Evolutionary conservation across 78 protist genomes (phyloP), one percentile per base, ranked within the genome.

Genomic region (Dictyostelium purpureum): DNA sequence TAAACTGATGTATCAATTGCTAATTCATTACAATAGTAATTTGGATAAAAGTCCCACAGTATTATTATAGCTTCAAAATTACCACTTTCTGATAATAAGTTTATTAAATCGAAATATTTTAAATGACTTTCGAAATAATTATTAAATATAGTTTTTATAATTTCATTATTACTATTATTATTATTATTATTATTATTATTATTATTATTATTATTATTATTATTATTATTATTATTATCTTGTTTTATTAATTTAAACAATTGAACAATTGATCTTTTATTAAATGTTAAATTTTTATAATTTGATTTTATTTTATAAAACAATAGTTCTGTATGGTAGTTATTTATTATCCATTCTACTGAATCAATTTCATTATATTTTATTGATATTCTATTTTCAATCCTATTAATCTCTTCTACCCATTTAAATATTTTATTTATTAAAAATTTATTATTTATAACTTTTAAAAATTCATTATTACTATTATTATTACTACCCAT

Each of bases 271-370:
- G 71, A 63, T 12, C 33, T 33, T 63, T 63, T 63, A 63, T 63
- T 63, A 63, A 63, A 63, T 63, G 38, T 63, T 33, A 63, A 63
- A 63, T 63, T 33, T 63, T 63, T 63, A 63, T 63, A 63, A 33
- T 63, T 63, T 63, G 71, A 33, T 63, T 63, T 63, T 9, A 63
- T 28, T 33, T 63, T 63, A 63, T 63, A 63, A 33, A 31, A 63
- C 2, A 63, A 35, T 63, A 63, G 33, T 63, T 37, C 11, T 63
- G 26, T 63, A 31, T 31, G 43, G 16, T 37, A 21, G 18, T 63
- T 63, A 18, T 63, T 42, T 12, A 63, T 63, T 42, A 63, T 63
- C 71, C 71, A 63, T 63, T 63, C 71, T 14, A 63, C 42, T 33
- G 45, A 33, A 33, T 63, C 71, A 14, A 63, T 63, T 28, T 63